Conservation (phyloP, 1,284 basidiomycete genomes). For the Xanthoconium separans region DNA sequence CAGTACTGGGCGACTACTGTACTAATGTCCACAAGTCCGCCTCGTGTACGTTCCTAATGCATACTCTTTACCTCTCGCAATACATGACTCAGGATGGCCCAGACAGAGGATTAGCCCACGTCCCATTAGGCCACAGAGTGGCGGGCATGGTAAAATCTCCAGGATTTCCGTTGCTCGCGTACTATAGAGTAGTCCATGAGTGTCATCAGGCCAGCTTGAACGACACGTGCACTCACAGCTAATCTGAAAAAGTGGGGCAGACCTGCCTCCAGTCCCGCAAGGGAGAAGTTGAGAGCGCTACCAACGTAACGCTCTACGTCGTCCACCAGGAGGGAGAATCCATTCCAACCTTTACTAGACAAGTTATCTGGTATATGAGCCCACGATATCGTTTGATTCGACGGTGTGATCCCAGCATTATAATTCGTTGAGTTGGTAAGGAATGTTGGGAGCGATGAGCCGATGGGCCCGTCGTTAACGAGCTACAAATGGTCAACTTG, state of each 20-base stretch:
- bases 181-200: constrained; percentile 40
- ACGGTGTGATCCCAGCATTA: constrained; percentile 53
- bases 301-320: constrained; percentile 81
- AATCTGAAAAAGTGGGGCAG: constrained; percentile 83
- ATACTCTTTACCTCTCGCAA: background rate
- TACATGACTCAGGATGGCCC: constrained; percentile 54
- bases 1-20: background rate
- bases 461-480: constrained; percentile 69
- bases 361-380: constrained; percentile 43
- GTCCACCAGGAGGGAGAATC: constrained; percentile 78
- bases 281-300: constrained; percentile 60
- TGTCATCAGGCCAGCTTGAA: background rate
- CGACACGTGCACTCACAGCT: constrained; percentile 56
- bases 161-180: constrained; percentile 46
- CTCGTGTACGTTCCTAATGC: background rate
- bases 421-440: constrained; percentile 68
- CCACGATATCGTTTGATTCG: constrained; percentile 67
- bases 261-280: constrained; percentile 57
- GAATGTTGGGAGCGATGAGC: constrained; percentile 70
- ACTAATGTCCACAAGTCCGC: background rate
- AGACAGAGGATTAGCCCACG: constrained; percentile 70
- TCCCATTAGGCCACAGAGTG: constrained; percentile 76
- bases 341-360: constrained; percentile 58
- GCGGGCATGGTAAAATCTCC: constrained; percentile 86
- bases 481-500: constrained; percentile 39